These are phyloP conservation scores for Andrographis paniculata DNA, from an alignment of 305 asterid genomes.

Conservation along the genomic window DNA sequence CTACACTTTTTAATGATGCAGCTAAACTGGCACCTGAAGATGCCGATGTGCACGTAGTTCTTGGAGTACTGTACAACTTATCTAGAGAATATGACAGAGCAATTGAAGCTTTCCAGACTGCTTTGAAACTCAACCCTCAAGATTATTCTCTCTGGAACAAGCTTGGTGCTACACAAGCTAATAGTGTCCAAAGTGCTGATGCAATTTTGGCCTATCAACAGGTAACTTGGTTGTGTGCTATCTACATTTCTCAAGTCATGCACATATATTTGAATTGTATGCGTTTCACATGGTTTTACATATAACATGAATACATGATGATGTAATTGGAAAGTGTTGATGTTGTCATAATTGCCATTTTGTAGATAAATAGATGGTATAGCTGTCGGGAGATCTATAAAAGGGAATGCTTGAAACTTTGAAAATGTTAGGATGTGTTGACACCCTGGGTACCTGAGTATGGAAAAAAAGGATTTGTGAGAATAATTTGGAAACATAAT, in stretches of 20 bases:
- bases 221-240: constrained; percentile 39
- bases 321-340: background rate
- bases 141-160: constrained; percentile 99
- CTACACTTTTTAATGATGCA: constrained; percentile 75
- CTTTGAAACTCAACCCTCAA: constrained; percentile 91
- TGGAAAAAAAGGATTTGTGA: constrained; percentile 9
- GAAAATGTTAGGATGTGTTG: constrained; percentile 10
- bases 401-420: background rate
- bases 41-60: constrained; percentile 97
- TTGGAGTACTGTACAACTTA: constrained; percentile 86
- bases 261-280: constrained; percentile 10
- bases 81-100: constrained; percentile 93
- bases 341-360: background rate
- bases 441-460: constrained; percentile 9
- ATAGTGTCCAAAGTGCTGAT: constrained; percentile 95
- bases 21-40: constrained; percentile 93
- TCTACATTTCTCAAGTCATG: constrained; percentile 3
- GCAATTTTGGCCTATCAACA: constrained; percentile 95
- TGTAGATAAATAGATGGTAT: background rate
- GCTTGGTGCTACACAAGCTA: constrained; percentile 99
- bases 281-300: constrained; percentile 16
- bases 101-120: constrained; percentile 87
- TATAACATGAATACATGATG: background rate
- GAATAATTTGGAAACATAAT: constrained; percentile 7
- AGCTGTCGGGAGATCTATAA: background rate